Percentiles rank a stretch among this genome's conserved stretches.
Conservation (phyloP, 495 filamentous ascomycete species). For the Penicillium paradoxum region DNA sequence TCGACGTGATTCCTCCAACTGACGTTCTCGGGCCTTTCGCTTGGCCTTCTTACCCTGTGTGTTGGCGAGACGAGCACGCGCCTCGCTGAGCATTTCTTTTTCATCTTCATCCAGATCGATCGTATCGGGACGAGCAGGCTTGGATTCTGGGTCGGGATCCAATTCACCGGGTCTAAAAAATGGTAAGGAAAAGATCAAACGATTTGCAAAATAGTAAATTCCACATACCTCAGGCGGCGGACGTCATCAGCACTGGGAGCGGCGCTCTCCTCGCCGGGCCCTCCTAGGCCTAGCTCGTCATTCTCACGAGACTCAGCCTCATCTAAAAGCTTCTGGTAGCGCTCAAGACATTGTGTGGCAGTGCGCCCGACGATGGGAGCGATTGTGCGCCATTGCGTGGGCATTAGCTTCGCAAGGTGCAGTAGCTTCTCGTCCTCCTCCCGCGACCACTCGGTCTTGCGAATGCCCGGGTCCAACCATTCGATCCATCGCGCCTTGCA, state of each 20-base stretch:
- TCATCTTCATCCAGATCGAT: slow-evolving; percentile 98
- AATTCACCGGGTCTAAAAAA: slow-evolving; percentile 72
- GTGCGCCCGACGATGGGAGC: slow-evolving; percentile 94
- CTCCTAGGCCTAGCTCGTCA: slow-evolving; percentile 75
- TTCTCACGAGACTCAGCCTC: slow-evolving; percentile 90
- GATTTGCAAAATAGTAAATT: neutral
- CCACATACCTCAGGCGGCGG: slow-evolving; percentile 60
- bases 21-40: slow-evolving; percentile 90
- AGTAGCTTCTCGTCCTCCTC: slow-evolving; percentile 98
- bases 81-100: slow-evolving; percentile 98
- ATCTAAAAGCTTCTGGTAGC: slow-evolving; percentile 93
- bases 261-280: slow-evolving; percentile 80
- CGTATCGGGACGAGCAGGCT: slow-evolving; percentile 94
- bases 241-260: slow-evolving; percentile 95
- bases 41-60: slow-evolving; percentile 99
- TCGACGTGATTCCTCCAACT: slow-evolving; percentile 89
- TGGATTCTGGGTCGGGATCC: slow-evolving; percentile 93
- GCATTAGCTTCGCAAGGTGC: slow-evolving; percentile 96
- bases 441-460: slow-evolving; percentile 97
- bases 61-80: slow-evolving; percentile 90
- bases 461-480: slow-evolving; percentile 96
- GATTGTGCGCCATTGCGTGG: slow-evolving; percentile 98
- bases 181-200: slow-evolving; percentile 23
- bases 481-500: slow-evolving; percentile 98
- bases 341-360: slow-evolving; percentile 92